Base-by-base conservation (phyloP, 2,329 filamentous ascomycete species). In the Decorospora gaudefroyi region DNA sequence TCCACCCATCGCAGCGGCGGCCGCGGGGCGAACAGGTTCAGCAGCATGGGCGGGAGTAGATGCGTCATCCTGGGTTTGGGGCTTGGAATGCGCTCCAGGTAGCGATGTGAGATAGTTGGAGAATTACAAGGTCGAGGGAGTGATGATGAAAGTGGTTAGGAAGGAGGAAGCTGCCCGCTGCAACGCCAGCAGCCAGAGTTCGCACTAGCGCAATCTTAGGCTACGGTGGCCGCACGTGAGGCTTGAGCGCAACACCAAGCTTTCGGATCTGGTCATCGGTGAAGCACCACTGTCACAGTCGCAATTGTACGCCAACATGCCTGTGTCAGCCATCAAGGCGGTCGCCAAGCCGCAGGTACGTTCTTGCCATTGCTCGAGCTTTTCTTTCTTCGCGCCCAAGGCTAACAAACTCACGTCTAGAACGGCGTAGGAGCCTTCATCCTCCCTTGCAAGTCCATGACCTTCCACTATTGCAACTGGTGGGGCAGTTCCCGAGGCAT, bases 371-470 rank as follows among this genome's bases (percentile, higher is more conserved):
- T 1, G 4, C 2, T 7, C 1, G 2, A 2, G 4, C 8, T 5
- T 9, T 1, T 4, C n/a, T 16, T 12, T 52, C 19, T 36, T 30
- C 17, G 6, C 10, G 4, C n/a, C 11, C 4, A 5, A 10, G 32
- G 18, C 57, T 64, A 45, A 57, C 7, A 32, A 13, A 13, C 42
- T 42, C 40, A 4, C 64, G n/a, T n/a, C n/a, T n/a, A 97, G 91
- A 97, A 99, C 77, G 93, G 93, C 79, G 80, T 97, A 59, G 92
- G 92, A 65, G 88, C 91, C 70, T 97, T 97, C 78, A 89, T 99
- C 73, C 83, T 96, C 46, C 92, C 96, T 78, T 99, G 93, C 84
- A 95, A 90, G 79, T 88, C 86, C 68, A 78, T 99, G 71, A 89
- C 96, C 72, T 89, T 99, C 68, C 88, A 95, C 76, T 99, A 96